phyloP scores from a whole-genome alignment of 495 filamentous ascomycete genomes.

The Talaromyces stipitatus region DNA sequence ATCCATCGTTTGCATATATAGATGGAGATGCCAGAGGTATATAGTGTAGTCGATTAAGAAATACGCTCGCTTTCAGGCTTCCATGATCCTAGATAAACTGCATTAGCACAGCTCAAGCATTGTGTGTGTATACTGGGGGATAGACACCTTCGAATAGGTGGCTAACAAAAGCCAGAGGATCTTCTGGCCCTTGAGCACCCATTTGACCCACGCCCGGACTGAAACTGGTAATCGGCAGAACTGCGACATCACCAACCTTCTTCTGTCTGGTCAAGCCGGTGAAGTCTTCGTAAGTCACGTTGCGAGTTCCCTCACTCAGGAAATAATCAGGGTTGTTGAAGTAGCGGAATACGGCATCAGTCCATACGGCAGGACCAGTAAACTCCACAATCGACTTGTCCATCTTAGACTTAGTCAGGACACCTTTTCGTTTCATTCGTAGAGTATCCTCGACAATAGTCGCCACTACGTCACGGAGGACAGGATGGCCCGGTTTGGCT shows the following conservation, averaged over 20 bases:
- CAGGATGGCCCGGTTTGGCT: constrained; percentile 87
- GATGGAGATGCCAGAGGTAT: neutral
- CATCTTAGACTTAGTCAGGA: constrained; percentile 55
- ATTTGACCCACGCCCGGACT: constrained; percentile 92
- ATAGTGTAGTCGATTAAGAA: neutral
- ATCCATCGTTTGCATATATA: neutral
- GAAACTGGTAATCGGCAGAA: constrained; percentile 94
- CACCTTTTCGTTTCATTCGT: constrained; percentile 60
- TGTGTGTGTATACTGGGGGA: neutral
- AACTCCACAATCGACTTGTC: constrained; percentile 87
- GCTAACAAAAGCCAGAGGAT: constrained; percentile 97
- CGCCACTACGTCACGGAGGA: constrained; percentile 79
- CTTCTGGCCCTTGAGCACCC: constrained; percentile 81
- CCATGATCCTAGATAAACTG: constrained; percentile 55
- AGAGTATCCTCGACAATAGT: constrained; percentile 79
- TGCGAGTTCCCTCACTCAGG: constrained; percentile 60
- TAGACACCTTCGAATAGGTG: constrained; percentile 87
- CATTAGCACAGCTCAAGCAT: neutral
- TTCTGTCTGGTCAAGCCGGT: constrained; percentile 74
- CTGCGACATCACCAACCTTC: constrained; percentile 89
- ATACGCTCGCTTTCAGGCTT: constrained; percentile 51
- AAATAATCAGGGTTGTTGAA: constrained; percentile 91
- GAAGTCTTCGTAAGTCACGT: constrained; percentile 82
- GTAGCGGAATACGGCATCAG: constrained; percentile 83
- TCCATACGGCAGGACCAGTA: constrained; percentile 93